Base-by-base conservation (phyloP, 768 basidiomycete genomes). In the Lactifluus subvellereus region DNA sequence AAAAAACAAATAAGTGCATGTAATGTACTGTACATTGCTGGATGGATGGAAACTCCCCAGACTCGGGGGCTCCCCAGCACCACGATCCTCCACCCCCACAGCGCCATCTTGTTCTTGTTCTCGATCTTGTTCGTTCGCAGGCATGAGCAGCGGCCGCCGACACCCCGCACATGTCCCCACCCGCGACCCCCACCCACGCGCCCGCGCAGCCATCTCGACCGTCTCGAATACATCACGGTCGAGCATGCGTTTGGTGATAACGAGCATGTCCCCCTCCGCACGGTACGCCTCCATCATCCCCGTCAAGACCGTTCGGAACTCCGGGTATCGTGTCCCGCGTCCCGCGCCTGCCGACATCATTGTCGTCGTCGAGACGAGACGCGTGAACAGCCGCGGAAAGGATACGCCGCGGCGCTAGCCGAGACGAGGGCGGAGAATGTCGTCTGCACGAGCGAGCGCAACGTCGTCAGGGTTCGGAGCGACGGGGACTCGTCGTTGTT, bases 271-370 rank as follows among this genome's bases (percentile, higher is more conserved):
- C 33, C 89, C 91, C 67, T 99, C 95, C 4, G 89, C 85, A 43
- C 88, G 85, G 76, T 98, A 98, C 2, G 93, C 89, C 70, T 96
- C 94, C 69, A 98, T 75, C 91, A 98, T 99, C 20, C 92, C 90
- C 0, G 86, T 87, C 33, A 98, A 78, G 27, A 27, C 3, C 27
- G 27, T 27, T 2, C 27, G 27, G 27, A 27, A 27, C 27, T 27
- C 27, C 27, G 27, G 2, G 27, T 27, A 27, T 27, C 27, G 27
- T 2, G 27, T 27, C 27, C 27, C 27, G 27, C 27, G 63, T 27
- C 27, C 27, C 27, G 4, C 6, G 30, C n/a, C 9, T 18, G 20
- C 18, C 2, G n/a, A n/a, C n/a, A n/a, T n/a, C n/a, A n/a, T n/a
- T n/a, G 85, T 77, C 6, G 84, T 79, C 2, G 88, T 83, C 67